Evolutionary conservation across 495 filamentous ascomycete species (phyloP), one percentile per base, ranked within the genome.

Genomic region (Penicillium goetzii): DNA sequence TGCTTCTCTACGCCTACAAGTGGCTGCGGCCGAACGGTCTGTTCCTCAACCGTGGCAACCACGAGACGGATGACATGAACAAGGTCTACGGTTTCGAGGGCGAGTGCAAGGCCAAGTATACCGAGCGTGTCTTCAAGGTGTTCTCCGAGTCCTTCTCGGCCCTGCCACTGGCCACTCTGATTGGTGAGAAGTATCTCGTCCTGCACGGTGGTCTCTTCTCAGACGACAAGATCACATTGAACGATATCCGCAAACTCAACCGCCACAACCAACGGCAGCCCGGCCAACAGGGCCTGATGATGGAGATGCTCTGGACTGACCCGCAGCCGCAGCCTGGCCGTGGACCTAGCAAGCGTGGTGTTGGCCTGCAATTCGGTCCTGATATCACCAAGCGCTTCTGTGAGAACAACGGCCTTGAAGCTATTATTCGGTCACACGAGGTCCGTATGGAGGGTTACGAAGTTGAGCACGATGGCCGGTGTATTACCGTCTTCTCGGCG

Each of bases 261-360:
- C 85, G 95, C 66, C 93, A 97, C 77, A 87, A 85, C 74, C 96
- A 98, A 80, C 85, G 91, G 30, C 95, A 99, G 71, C 95, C 95
- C n/a, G 96, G 96, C 25, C 95, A 98, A 74, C 76, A 88, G 49
- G 95, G 95, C 33, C 79, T 99, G 68, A 99, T 99, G 95, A 98
- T 99, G 95, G 95, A 99, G 76, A 99, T 99, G 96, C 86, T 99
- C 21, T 99, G 95, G 95, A 98, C 95, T 0, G 95, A 99, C 72
- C 95, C 95, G 14, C 95, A 98, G 73, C 80, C 88, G 0, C 81
- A 86, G 63, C 90, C 91, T 51, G 95, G 95, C 28, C 86, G 95
- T 56, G 92, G 93, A 10, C 96, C 94, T 23, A 97, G 92, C 81
- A 99, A 99, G 84, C 87, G 95, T 72, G 95, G 95, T 60, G 93